phyloP scores from a whole-genome alignment of 345 rosid genomes.

The Citrus reticulata region DNA sequence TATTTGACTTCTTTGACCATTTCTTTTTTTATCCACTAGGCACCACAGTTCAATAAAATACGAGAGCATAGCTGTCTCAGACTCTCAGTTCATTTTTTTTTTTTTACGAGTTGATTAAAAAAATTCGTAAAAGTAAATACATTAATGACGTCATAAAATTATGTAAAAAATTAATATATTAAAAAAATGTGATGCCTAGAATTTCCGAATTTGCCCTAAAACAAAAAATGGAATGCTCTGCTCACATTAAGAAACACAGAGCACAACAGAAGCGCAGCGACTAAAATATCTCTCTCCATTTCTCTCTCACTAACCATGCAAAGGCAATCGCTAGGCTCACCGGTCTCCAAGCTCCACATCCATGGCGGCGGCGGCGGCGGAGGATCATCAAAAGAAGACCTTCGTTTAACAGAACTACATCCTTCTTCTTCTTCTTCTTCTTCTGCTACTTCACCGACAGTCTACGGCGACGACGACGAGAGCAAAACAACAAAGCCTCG shows the following conservation, averaged over 20 bases:
- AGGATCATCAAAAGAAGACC: conserved; percentile 34
- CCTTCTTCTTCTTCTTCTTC: conserved; percentile 25
- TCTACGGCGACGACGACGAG: conserved; percentile 37
- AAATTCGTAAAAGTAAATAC: too few relatives aligned
- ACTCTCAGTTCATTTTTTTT: too few relatives aligned
- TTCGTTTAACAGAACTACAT: conserved; percentile 24
- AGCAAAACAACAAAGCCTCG: conserved; percentile 52
- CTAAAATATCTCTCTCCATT: background rate
- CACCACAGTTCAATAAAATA: too few relatives aligned
- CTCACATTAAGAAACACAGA: conserved; percentile 1
- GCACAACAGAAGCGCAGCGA: conserved; percentile 7
- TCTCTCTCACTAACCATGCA: conserved; percentile 54
- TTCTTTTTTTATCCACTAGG: too few relatives aligned
- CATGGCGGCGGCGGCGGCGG: conserved; percentile 46
- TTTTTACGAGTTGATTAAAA: too few relatives aligned
- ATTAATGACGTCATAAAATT: too few relatives aligned
- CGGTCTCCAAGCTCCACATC: conserved; percentile 61
- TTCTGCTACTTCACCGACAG: conserved; percentile 8
- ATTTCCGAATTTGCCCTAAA: too few relatives aligned
- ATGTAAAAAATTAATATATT: too few relatives aligned
- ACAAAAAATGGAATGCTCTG: background rate
- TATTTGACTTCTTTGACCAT: too few relatives aligned
- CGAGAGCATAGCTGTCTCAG: too few relatives aligned
- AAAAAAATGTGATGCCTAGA: too few relatives aligned
- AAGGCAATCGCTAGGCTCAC: conserved; percentile 84